Evolutionary conservation across 2,329 filamentous ascomycete genomes (phyloP).

Genomic region (Phyllosticta paracitricarpa): DNA sequence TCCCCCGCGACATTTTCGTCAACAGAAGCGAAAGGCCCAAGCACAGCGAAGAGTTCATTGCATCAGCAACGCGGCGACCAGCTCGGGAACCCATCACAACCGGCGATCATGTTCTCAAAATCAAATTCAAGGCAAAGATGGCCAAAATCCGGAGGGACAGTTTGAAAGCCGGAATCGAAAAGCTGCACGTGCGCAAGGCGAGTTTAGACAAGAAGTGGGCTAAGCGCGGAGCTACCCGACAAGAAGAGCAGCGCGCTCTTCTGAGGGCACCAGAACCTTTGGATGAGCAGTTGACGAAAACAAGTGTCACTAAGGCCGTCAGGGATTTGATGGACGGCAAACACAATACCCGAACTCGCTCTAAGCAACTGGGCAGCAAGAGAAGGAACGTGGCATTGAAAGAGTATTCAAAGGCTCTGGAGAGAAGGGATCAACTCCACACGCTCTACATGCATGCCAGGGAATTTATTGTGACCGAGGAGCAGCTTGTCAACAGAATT

Average conservation of each 20-base stretch:
- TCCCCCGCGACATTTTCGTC: constrained; percentile 70
- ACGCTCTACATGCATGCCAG: constrained; percentile 83
- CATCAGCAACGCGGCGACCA: constrained; percentile 48
- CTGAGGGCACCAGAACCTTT: constrained; percentile 57
- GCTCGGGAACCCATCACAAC: constrained; percentile 23
- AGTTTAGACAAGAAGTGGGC: constrained; percentile 17
- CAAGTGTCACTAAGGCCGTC: constrained; percentile 42
- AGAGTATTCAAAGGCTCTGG: constrained; percentile 41
- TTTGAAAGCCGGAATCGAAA: constrained; percentile 58
- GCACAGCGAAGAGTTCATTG: constrained; percentile 50
- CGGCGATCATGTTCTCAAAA: constrained; percentile 37
- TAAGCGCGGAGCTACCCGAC: constrained; percentile 20
- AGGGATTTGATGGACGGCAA: constrained; percentile 18
- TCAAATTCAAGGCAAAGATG: constrained; percentile 62
- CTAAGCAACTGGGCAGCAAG: not conserved
- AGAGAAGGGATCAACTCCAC: constrained; percentile 63
- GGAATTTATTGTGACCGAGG: constrained; percentile 74
- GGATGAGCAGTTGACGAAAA: constrained; percentile 67
- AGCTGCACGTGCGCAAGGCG: constrained; percentile 47
- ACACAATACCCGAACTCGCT: constrained; percentile 7
- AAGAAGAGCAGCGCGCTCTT: constrained; percentile 40
- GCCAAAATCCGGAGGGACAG: constrained; percentile 62
- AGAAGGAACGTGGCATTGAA: constrained; percentile 30
- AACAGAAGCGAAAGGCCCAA: constrained; percentile 39
- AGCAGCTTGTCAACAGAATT: constrained; percentile 63